A percentile compares a stretch with the other conserved stretches of the same genome.
Conservation (phyloP, 2,329 filamentous ascomycete genomes). For the Alternaria atra region DNA sequence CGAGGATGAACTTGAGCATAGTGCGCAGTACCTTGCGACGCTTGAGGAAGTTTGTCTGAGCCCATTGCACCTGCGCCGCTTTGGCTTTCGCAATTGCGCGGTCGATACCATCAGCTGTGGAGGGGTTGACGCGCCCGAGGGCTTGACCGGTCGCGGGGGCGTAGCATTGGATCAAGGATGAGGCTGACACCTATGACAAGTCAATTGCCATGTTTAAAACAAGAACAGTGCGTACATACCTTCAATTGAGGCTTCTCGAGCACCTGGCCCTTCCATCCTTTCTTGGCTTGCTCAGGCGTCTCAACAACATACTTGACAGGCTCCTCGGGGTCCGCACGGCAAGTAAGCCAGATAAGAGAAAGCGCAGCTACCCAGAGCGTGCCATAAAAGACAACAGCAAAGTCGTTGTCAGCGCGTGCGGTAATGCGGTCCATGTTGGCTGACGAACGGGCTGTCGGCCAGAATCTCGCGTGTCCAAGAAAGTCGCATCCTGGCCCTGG, state of each 20-base stretch:
- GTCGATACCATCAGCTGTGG: constrained; percentile 80
- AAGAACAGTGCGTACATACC: constrained; percentile 42
- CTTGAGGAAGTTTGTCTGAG: constrained; percentile 77
- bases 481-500: constrained; percentile 7
- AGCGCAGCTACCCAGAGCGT: constrained; percentile 35
- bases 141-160: constrained; percentile 88
- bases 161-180: constrained; percentile 80
- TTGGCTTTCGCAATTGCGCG: constrained; percentile 76
- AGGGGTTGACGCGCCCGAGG: constrained; percentile 80
- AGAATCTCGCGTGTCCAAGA: constrained; percentile 13
- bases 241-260: constrained; percentile 70
- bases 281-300: constrained; percentile 67
- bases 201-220: constrained; percentile 10
- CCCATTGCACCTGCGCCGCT: constrained; percentile 80
- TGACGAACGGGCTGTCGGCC: constrained; percentile 12
- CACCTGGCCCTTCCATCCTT: constrained; percentile 63
- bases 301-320: constrained; percentile 68
- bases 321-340: constrained; percentile 49
- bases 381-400: constrained; percentile 26
- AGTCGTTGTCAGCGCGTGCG: constrained; percentile 35
- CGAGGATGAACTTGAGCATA: constrained; percentile 82
- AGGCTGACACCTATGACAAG: constrained; percentile 62
- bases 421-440: constrained; percentile 39
- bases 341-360: constrained; percentile 35
- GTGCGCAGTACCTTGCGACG: constrained; percentile 81